These are phyloP conservation scores for Erysimum pusillum DNA, from an alignment of 441 rosid genomes.

Conservation along the genomic window DNA sequence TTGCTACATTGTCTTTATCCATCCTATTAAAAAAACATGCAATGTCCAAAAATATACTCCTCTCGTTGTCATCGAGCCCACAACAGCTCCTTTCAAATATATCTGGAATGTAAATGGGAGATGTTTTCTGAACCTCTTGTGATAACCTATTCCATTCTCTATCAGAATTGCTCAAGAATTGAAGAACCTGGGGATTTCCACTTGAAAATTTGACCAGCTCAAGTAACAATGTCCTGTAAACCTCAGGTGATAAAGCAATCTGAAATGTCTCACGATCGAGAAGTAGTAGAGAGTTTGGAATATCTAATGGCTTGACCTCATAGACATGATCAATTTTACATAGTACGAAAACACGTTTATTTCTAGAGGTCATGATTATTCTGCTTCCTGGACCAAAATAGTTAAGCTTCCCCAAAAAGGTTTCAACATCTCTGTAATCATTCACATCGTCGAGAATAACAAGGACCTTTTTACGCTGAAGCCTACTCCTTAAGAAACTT, in stretches of 20 bases:
- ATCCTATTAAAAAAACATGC: slow-evolving; percentile 48
- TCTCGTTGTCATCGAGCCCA: slow-evolving; percentile 47
- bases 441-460: slow-evolving; percentile 49
- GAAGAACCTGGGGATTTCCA: slow-evolving; percentile 44
- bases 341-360: slow-evolving; percentile 29
- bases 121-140: background rate
- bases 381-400: slow-evolving; percentile 52
- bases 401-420: background rate
- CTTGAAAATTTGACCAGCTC: slow-evolving; percentile 37
- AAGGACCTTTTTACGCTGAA: slow-evolving; percentile 37
- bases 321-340: slow-evolving; percentile 25
- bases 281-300: slow-evolving; percentile 8
- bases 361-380: slow-evolving; percentile 52
- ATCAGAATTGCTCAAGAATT: background rate
- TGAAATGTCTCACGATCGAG: background rate
- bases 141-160: background rate
- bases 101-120: slow-evolving; percentile 24
- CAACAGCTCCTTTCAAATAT: slow-evolving; percentile 45
- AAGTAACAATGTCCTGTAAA: background rate
- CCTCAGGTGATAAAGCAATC: background rate
- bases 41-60: slow-evolving; percentile 49
- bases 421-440: slow-evolving; percentile 39
- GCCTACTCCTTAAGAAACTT: slow-evolving; percentile 33
- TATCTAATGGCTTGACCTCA: slow-evolving; percentile 39
- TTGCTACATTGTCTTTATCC: slow-evolving; percentile 13